Evolutionary conservation across 2,329 filamentous ascomycete genomes (phyloP).

Genomic region (Xylaria sp.): DNA sequence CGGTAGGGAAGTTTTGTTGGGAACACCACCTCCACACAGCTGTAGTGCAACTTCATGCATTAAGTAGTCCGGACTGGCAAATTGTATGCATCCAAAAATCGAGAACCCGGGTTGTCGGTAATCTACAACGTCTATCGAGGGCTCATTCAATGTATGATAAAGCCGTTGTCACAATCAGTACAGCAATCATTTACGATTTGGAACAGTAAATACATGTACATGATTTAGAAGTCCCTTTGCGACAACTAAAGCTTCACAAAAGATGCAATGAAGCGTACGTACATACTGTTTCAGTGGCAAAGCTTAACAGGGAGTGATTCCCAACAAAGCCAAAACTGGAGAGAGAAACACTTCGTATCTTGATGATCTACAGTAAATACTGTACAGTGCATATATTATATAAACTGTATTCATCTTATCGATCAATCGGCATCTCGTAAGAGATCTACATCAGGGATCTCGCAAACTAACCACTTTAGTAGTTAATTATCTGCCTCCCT

Average conservation of each 20-base stretch:
- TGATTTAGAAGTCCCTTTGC: not conserved
- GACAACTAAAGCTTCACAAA: not conserved
- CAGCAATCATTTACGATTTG: not conserved
- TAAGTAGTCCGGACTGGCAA: not conserved
- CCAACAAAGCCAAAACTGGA: not conserved
- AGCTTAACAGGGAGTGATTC: not conserved
- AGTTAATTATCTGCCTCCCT: not conserved
- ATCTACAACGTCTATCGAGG: not conserved
- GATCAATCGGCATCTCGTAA: not conserved
- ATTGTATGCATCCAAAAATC: not conserved
- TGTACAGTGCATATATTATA: not conserved
- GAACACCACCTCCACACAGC: slow-evolving; percentile 15
- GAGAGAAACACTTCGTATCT: not conserved
- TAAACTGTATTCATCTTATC: not conserved
- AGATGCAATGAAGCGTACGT: not conserved
- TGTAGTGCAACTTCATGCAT: not conserved
- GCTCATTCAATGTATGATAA: not conserved
- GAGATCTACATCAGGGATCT: not conserved
- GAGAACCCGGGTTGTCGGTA: slow-evolving; percentile 1
- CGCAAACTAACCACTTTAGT: not conserved
- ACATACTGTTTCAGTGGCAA: not conserved
- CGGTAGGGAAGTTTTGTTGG: slow-evolving; percentile 33
- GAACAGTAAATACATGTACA: not conserved
- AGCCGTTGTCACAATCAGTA: not conserved
- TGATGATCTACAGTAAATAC: not conserved